A percentile compares a stretch with the other conserved stretches of the same genome.
Conservation (phyloP, 225 moss, liverwort and hornwort species). For the Marchantia paleacea region DNA sequence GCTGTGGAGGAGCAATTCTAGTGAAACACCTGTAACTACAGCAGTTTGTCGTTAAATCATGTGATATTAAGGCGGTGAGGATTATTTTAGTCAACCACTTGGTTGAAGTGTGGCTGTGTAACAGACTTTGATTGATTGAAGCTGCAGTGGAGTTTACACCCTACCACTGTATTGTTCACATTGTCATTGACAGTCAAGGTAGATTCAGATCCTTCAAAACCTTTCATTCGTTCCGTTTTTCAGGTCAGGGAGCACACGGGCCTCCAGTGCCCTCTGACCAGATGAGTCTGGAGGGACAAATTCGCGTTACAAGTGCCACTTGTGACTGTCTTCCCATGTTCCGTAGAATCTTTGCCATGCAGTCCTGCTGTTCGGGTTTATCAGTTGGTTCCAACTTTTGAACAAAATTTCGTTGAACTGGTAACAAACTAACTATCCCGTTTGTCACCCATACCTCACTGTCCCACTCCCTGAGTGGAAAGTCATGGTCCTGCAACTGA, state of each 20-base stretch:
- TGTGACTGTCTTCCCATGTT: not conserved
- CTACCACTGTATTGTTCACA: not conserved
- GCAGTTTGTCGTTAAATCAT: too few species aligned
- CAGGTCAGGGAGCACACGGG: not conserved
- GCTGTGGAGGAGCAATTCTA: too few species aligned
- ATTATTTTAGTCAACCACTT: too few species aligned
- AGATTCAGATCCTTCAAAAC: not conserved
- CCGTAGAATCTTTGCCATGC: not conserved
- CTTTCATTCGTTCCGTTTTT: not conserved
- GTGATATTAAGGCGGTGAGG: too few species aligned
- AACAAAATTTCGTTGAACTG: not conserved
- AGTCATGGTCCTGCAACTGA: not conserved
- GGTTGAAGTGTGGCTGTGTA: too few species aligned
- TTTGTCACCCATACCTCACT: not conserved
- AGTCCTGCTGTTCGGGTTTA: not conserved
- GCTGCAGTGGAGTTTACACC: too few species aligned
- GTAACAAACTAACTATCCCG: not conserved
- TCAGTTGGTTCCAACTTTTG: not conserved
- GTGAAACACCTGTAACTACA: too few species aligned
- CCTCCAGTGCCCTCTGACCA: too few species aligned
- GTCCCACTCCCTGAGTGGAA: not conserved
- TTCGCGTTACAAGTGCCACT: not conserved
- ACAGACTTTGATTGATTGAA: too few species aligned
- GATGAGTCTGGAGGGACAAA: too few species aligned
- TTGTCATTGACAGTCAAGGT: not conserved